A percentile compares a stretch with the other conserved stretches of the same genome.
phyloP scores from a whole-genome alignment of 352 stramenopile genomes.

The Elongisporangium undulatum region DNA sequence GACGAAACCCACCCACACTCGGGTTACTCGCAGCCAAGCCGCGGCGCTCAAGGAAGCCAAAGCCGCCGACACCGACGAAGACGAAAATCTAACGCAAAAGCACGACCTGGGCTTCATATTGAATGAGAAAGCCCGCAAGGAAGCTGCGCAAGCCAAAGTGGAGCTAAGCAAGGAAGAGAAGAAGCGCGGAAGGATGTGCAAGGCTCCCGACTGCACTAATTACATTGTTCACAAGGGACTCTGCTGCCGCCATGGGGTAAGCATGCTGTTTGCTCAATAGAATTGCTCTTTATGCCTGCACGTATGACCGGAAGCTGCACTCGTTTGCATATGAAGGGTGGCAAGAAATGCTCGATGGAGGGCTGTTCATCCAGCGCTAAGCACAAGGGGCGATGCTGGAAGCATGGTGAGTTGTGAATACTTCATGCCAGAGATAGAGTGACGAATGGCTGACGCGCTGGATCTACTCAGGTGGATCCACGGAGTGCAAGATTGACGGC shows the following conservation, averaged over 20 bases:
- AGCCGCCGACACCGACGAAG: background rate
- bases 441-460: background rate
- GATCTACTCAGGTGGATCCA: slow-evolving; percentile 9
- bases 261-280: background rate
- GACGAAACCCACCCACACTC: background rate
- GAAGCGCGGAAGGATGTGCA: slow-evolving; percentile 29
- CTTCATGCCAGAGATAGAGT: background rate
- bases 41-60: background rate
- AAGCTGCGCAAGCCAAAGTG: background rate
- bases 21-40: background rate
- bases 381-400: slow-evolving; percentile 19
- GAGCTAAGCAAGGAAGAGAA: slow-evolving; percentile 22
- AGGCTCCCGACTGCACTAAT: slow-evolving; percentile 31
- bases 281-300: no score
- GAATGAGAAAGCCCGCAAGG: background rate
- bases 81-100: background rate
- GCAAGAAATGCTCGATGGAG: slow-evolving; percentile 30
- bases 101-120: background rate
- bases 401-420: slow-evolving; percentile 14
- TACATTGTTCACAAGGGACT: slow-evolving; percentile 45
- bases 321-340: slow-evolving; percentile 11
- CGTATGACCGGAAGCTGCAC: no score
- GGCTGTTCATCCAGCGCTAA: slow-evolving; percentile 25
- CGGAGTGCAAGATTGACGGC: slow-evolving; percentile 15
- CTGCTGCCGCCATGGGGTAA: slow-evolving; percentile 39